Conservation (phyloP, 139 green algal species). For the Volvox africanus region DNA sequence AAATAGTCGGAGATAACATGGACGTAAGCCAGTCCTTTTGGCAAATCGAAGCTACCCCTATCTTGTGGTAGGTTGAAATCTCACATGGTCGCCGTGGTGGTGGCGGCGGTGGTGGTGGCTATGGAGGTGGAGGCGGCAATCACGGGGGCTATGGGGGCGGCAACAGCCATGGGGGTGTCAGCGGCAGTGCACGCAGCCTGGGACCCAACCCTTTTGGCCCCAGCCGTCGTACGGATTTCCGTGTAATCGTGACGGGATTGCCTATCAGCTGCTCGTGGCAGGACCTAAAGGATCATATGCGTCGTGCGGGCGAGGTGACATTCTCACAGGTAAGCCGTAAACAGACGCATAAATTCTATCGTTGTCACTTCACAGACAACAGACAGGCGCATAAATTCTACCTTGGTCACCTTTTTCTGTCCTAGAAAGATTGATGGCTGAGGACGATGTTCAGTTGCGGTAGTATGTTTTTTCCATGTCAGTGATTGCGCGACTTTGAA, state of each 20-base stretch:
- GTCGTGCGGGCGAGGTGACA: conserved; percentile 70
- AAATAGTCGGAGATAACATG: no score
- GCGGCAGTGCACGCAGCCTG: conserved; percentile 44
- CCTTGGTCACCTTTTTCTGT: no score
- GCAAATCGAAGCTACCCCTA: no score
- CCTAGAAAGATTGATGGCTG: no score
- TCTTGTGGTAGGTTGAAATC: conserved; percentile 42
- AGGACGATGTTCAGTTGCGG: no score
- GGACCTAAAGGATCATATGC: conserved; percentile 95
- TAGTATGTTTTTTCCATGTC: no score
- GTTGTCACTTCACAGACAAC: no score
- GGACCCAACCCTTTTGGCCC: conserved; percentile 59
- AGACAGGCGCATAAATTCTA: no score
- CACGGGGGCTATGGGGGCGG: conserved; percentile 16
- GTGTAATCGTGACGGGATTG: conserved; percentile 84
- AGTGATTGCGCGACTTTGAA: no score
- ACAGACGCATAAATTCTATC: neutral
- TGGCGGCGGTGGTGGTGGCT: conserved; percentile 11
- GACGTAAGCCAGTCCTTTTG: no score
- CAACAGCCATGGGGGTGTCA: conserved; percentile 33
- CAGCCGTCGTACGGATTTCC: conserved; percentile 70
- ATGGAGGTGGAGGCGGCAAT: conserved; percentile 33
- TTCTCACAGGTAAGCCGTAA: conserved; percentile 71
- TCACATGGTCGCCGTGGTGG: conserved; percentile 44
- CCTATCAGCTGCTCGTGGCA: conserved; percentile 92